Conservation (phyloP, 352 stramenopile species). For the Phytophthora chlamydospora region DNA sequence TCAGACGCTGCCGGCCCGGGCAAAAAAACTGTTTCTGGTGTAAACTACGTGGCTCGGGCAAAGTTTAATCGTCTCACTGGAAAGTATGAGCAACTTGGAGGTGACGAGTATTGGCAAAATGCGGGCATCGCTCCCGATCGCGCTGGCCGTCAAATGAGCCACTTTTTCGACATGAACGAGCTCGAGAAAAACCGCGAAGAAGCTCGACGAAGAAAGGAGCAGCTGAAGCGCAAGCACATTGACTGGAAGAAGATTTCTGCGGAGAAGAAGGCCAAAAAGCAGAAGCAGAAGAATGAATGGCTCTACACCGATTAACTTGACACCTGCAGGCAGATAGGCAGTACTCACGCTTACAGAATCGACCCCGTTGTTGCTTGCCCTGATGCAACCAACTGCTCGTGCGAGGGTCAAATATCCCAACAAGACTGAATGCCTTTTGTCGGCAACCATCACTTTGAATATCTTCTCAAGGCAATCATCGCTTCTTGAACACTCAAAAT, state of each 20-base stretch:
- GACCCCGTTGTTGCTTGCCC: too few relatives aligned
- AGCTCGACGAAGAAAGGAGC: slow-evolving; percentile 73
- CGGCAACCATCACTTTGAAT: too few relatives aligned
- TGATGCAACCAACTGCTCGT: too few relatives aligned
- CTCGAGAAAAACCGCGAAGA: slow-evolving; percentile 87
- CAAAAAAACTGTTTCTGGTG: slow-evolving; percentile 54
- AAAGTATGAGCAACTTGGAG: slow-evolving; percentile 74
- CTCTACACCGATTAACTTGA: slow-evolving; percentile 72
- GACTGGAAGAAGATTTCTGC: slow-evolving; percentile 88
- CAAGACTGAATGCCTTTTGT: too few relatives aligned
- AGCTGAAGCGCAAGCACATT: slow-evolving; percentile 86
- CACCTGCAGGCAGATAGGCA: background rate
- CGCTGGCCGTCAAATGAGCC: slow-evolving; percentile 83
- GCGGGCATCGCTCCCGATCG: slow-evolving; percentile 67
- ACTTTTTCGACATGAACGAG: slow-evolving; percentile 84
- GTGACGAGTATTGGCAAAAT: slow-evolving; percentile 71
- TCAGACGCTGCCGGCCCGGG: slow-evolving; percentile 18
- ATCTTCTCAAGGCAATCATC: too few relatives aligned
- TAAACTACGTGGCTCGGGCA: slow-evolving; percentile 70
- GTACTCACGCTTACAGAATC: too few relatives aligned
- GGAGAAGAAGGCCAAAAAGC: slow-evolving; percentile 89
- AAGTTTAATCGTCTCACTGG: slow-evolving; percentile 85
- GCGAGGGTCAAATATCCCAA: too few relatives aligned
- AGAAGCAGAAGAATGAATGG: slow-evolving; percentile 88
- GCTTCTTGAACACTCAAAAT: too few relatives aligned